phyloP scores from a whole-genome alignment of 148 eudicot species.

The Persicaria tinctoria region DNA sequence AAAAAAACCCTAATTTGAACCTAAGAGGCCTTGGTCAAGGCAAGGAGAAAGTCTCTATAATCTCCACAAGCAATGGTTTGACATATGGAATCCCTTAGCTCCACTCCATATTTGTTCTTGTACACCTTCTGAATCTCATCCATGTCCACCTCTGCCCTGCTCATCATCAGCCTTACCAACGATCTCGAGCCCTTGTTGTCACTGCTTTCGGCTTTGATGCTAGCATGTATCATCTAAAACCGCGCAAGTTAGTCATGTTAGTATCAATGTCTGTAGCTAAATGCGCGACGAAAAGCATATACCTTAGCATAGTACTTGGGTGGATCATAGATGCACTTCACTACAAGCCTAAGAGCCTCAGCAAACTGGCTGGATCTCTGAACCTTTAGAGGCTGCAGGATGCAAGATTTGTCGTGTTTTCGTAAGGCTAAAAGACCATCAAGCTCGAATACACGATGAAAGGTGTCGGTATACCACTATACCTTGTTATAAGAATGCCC shows the following conservation, averaged over 20 bases:
- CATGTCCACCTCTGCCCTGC: constrained; percentile 61
- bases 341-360: constrained; percentile 39
- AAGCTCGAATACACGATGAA: no score
- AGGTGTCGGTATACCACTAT: not conserved
- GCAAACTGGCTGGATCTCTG: constrained; percentile 44
- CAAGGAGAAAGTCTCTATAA: constrained; percentile 26
- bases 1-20: not conserved
- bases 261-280: not conserved
- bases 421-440: no score
- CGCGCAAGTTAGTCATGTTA: not conserved
- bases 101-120: constrained; percentile 24
- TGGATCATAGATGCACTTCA: constrained; percentile 48
- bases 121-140: constrained; percentile 43
- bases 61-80: constrained; percentile 32
- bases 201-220: not conserved
- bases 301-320: constrained; percentile 67
- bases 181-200: constrained; percentile 27
- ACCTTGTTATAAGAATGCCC: constrained; percentile 70
- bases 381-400: constrained; percentile 45
- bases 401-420: not conserved
- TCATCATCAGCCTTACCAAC: constrained; percentile 46
- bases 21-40: constrained; percentile 13
- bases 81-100: constrained; percentile 31
- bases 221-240: constrained; percentile 1
- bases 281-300: not conserved